Evolutionary conservation across 192 early-diverging fungal genomes (phyloP), one percentile per base, ranked within the genome.

Genomic region (Umbelopsis vinacea): DNA sequence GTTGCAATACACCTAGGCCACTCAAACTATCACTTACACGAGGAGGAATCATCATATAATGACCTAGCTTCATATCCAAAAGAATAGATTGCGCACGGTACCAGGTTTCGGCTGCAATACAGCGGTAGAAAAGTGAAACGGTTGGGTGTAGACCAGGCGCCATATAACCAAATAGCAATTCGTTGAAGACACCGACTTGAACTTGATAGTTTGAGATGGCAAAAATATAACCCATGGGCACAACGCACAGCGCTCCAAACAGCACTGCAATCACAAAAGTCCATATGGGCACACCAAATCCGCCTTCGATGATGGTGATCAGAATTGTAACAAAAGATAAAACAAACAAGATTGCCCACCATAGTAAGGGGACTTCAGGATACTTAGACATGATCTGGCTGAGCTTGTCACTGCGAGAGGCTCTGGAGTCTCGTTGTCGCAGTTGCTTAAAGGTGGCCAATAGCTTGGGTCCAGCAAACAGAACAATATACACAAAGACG

Each of bases 151-250:
- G 26, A 73, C 57, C 57, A 33, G 79, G 79, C 4, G 79, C 79
- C 79, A 81, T 81, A 29, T 81, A 81, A 55, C 79, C 79, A 26
- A 77, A 81, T 52, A 63, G 17, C 15, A 63, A 29, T 14, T 63
- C 79, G 67, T 81, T 81, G 66, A 72, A 81, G 46, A 76, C 76
- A 22, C 79, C 79, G 29, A 76, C 76, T 23, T 71, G 71, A 52
- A 81, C 79, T 53, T 81, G 79, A 67, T 81, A 81, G 23, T 75
- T 76, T 48, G 69, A 71, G 47, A 81, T 70, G 19, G 79, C 79
- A 22, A 77, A 81, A 35, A 81, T 81, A 37, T 77, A 81, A 0
- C 79, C 79, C 79, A 81, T 81, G 1, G 79, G 79, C n/a, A 81
- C 79, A 3, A 81, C 79, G 15, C 75, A 77, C 8, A 81, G 21